Percentiles rank a stretch among this genome's conserved stretches.
Conservation (phyloP, 2,329 filamentous ascomycete genomes). For the Aulographum hederae region DNA sequence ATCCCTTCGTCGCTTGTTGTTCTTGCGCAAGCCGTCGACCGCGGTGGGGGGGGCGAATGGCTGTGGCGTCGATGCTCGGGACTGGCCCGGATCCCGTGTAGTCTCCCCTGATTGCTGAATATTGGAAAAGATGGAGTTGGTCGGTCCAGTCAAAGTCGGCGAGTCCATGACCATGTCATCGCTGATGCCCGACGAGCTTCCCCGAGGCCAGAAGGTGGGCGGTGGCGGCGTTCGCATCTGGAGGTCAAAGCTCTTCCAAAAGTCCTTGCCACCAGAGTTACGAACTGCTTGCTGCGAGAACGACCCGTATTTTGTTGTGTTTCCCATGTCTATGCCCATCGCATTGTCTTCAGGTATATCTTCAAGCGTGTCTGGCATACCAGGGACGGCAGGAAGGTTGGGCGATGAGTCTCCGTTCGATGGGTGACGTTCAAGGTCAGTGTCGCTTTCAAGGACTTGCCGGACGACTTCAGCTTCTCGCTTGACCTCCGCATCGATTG, state of each 20-base stretch:
- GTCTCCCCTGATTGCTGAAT: not conserved
- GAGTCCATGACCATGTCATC: conserved; percentile 61
- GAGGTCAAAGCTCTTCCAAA: conserved; percentile 67
- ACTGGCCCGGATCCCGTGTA: not conserved
- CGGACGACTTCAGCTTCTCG: conserved; percentile 91
- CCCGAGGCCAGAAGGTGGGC: conserved; percentile 33
- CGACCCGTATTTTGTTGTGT: conserved; percentile 33
- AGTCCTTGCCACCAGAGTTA: conserved; percentile 43
- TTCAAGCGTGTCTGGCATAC: conserved; percentile 40
- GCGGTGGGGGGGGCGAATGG: conserved; percentile 11
- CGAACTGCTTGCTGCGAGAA: conserved; percentile 60
- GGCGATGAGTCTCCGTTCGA: conserved; percentile 49
- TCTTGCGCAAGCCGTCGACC: conserved; percentile 22
- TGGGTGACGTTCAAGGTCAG: conserved; percentile 34
- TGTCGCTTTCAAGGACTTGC: conserved; percentile 81
- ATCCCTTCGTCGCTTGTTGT: conserved; percentile 61
- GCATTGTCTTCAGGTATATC: conserved; percentile 53
- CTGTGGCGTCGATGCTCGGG: conserved; percentile 4
- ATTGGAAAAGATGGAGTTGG: conserved; percentile 9
- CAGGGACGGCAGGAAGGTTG: conserved; percentile 36
- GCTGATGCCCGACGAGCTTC: conserved; percentile 33
- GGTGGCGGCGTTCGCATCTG: conserved; percentile 45
- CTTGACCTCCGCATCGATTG: conserved; percentile 72
- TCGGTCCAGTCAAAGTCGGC: conserved; percentile 21
- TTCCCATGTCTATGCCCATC: conserved; percentile 29